Evolutionary conservation across 257 asterid species (phyloP).

Genomic region (Handroanthus guayacan): DNA sequence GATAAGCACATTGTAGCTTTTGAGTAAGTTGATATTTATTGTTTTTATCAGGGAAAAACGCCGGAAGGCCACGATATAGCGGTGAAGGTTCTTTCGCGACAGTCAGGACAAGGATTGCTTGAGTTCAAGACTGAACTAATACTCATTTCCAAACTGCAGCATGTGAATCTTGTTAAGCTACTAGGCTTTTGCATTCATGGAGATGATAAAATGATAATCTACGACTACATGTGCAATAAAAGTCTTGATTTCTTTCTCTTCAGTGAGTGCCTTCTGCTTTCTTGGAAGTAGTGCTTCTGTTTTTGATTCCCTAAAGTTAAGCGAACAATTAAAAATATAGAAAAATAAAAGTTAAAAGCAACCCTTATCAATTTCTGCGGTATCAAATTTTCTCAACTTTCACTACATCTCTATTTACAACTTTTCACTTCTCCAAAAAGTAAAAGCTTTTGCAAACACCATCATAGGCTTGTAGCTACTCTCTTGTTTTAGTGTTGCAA

Average conservation of each 20-base stretch:
- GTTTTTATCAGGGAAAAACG: conserved; percentile 50
- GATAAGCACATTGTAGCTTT: neutral
- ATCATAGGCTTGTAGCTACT: too few species aligned
- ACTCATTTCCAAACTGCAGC: conserved; percentile 69
- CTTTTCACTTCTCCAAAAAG: too few species aligned
- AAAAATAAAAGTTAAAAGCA: too few species aligned
- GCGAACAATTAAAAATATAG: too few species aligned
- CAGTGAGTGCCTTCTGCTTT: conserved; percentile 37
- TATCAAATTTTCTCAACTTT: too few species aligned
- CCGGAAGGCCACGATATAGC: conserved; percentile 65
- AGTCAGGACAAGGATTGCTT: conserved; percentile 63
- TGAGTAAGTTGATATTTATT: neutral
- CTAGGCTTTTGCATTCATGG: conserved; percentile 61
- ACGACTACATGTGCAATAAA: conserved; percentile 66
- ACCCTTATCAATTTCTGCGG: too few species aligned
- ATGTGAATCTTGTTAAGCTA: conserved; percentile 66
- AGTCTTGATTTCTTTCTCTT: conserved; percentile 70
- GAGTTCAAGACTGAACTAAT: conserved; percentile 70
- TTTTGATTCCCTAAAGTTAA: too few species aligned
- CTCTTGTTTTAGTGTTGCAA: too few species aligned
- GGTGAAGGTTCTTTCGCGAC: conserved; percentile 60
- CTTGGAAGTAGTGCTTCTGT: neutral
- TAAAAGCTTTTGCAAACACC: too few species aligned
- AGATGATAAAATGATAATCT: conserved; percentile 67
- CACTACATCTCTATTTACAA: too few species aligned